These are phyloP conservation scores for Begonia fuchsioides DNA, from an alignment of 306 rosid genomes.

Conservation along the genomic window DNA sequence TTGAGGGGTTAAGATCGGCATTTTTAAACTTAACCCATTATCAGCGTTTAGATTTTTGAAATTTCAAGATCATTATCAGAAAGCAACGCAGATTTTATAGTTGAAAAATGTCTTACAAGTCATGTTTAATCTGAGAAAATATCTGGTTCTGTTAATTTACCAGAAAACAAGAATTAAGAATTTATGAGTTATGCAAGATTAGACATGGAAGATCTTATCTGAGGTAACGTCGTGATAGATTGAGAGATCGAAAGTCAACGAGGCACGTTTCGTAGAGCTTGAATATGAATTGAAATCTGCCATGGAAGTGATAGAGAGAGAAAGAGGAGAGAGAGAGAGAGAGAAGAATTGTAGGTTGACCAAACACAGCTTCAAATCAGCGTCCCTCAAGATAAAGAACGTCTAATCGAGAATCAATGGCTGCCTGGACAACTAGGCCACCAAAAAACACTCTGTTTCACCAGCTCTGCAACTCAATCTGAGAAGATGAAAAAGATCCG, in stretches of 20 bases:
- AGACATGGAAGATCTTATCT: slow-evolving; percentile 50
- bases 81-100: too few relatives aligned
- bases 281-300: slow-evolving; percentile 7
- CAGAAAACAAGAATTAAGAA: background rate
- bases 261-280: too few relatives aligned
- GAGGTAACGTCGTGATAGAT: slow-evolving; percentile 38
- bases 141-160: background rate
- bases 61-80: slow-evolving; percentile 26
- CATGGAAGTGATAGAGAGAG: slow-evolving; percentile 12
- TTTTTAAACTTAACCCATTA: slow-evolving; percentile 31
- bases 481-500: too few relatives aligned
- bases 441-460: too few relatives aligned
- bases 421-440: background rate
- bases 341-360: slow-evolving; percentile 28
- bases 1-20: slow-evolving; percentile 40
- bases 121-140: too few relatives aligned
- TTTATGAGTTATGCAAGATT: slow-evolving; percentile 16
- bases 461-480: too few relatives aligned
- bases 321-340: too few relatives aligned
- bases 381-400: slow-evolving; percentile 9
- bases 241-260: slow-evolving; percentile 35
- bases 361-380: background rate
- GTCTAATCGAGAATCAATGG: slow-evolving; percentile 44
- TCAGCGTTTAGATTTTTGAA: slow-evolving; percentile 33
- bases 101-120: too few relatives aligned